Conservation (phyloP, 106 monocot genomes). For the Agapanthus africanus region DNA sequence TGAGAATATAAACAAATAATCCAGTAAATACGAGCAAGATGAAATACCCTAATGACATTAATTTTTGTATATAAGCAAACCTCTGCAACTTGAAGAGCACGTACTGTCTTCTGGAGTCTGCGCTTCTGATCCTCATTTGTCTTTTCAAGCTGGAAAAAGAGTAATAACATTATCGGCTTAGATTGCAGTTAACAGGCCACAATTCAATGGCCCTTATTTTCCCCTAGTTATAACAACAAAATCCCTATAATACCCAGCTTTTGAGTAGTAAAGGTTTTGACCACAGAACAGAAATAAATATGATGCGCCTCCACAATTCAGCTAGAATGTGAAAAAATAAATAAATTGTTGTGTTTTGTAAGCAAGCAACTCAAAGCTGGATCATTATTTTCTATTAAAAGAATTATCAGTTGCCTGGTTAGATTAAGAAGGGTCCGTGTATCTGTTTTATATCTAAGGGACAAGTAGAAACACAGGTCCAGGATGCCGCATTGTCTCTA, state of each 20-base stretch:
- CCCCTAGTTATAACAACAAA: background rate
- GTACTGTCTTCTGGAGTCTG: constrained; percentile 30
- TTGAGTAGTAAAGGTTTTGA: background rate
- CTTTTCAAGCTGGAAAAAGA: constrained; percentile 33
- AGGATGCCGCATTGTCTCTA: background rate
- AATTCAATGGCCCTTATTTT: background rate
- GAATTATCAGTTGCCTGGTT: no score
- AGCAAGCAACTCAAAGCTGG: no score
- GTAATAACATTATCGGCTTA: background rate
- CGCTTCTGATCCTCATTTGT: constrained; percentile 31
- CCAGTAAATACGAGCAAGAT: background rate
- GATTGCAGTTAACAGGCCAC: background rate
- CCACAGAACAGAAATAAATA: no score
- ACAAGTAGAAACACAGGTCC: background rate
- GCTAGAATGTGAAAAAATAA: no score
- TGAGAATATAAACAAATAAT: constrained; percentile 11
- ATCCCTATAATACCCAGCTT: background rate
- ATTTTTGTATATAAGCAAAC: constrained; percentile 15
- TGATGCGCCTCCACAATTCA: no score
- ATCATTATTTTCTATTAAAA: no score
- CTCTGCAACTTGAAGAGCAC: constrained; percentile 44
- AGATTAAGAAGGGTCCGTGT: background rate
- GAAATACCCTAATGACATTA: background rate
- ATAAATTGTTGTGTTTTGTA: no score
- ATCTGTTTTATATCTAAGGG: background rate